Conservation (phyloP, 2,329 filamentous ascomycete genomes). For the Penicillium verrucosum region DNA sequence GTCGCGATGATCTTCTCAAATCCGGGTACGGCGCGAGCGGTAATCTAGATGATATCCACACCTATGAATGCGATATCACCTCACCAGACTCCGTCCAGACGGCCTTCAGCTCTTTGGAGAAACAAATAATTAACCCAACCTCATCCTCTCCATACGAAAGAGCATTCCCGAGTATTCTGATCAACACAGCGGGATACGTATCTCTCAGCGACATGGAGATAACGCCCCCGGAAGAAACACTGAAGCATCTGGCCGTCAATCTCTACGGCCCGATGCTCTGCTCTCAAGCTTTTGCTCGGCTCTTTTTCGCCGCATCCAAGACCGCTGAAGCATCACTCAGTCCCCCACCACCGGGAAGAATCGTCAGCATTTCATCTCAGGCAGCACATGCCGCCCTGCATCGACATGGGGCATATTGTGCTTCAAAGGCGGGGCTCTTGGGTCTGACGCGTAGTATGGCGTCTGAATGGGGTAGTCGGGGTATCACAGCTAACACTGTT, state of each 20-base stretch:
- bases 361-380: slow-evolving; percentile 48
- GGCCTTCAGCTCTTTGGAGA: slow-evolving; percentile 40
- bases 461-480: slow-evolving; percentile 46
- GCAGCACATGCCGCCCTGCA: slow-evolving; percentile 48
- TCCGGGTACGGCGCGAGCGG: slow-evolving; percentile 31
- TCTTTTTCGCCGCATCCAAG: slow-evolving; percentile 37
- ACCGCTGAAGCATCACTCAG: slow-evolving; percentile 14
- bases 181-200: slow-evolving; percentile 48
- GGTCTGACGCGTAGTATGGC: slow-evolving; percentile 48
- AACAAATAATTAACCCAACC: slow-evolving; percentile 17
- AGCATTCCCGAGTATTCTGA: slow-evolving; percentile 39
- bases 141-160: slow-evolving; percentile 17
- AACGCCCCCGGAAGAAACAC: slow-evolving; percentile 43
- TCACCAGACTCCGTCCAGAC: slow-evolving; percentile 46
- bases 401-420: slow-evolving; percentile 48
- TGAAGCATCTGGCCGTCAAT: slow-evolving; percentile 46
- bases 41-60: slow-evolving; percentile 26
- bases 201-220: slow-evolving; percentile 45
- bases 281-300: slow-evolving; percentile 44
- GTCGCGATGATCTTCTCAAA: slow-evolving; percentile 37
- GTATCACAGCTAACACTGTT: slow-evolving; percentile 48
- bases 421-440: slow-evolving; percentile 47
- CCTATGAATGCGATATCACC: slow-evolving; percentile 49
- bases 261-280: slow-evolving; percentile 47
- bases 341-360: slow-evolving; percentile 38